phyloP scores from a whole-genome alignment of 2,329 filamentous ascomycete species.

The Aureobasidium sp. region DNA sequence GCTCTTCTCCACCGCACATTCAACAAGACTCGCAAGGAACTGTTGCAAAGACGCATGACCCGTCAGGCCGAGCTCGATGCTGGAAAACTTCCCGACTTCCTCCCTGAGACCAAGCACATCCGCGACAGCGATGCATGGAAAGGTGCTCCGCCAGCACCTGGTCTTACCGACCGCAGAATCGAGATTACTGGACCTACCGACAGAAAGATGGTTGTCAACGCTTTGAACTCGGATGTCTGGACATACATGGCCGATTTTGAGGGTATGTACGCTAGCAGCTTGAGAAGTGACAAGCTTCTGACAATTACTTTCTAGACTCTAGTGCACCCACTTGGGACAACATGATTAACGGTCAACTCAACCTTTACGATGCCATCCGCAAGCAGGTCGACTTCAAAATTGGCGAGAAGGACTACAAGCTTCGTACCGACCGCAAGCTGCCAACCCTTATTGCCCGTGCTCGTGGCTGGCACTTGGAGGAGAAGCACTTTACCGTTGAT shows the following conservation, averaged over 20 bases:
- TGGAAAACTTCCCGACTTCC: slow-evolving; percentile 83
- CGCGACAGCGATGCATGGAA: slow-evolving; percentile 92
- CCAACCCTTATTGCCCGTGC: slow-evolving; percentile 92
- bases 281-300: not conserved
- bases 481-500: slow-evolving; percentile 96
- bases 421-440: slow-evolving; percentile 78
- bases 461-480: slow-evolving; percentile 94
- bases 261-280: slow-evolving; percentile 50
- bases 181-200: slow-evolving; percentile 98
- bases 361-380: slow-evolving; percentile 93
- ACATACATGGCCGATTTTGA: slow-evolving; percentile 99
- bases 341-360: slow-evolving; percentile 97
- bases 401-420: slow-evolving; percentile 92
- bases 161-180: slow-evolving; percentile 84
- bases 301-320: slow-evolving; percentile 56
- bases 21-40: slow-evolving; percentile 77
- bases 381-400: slow-evolving; percentile 94
- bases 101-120: slow-evolving; percentile 91
- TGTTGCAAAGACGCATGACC: slow-evolving; percentile 77
- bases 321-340: slow-evolving; percentile 97
- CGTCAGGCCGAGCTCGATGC: slow-evolving; percentile 92
- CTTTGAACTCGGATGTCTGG: slow-evolving; percentile 90
- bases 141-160: slow-evolving; percentile 83
- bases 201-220: slow-evolving; percentile 98
- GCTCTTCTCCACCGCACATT: slow-evolving; percentile 92